These are phyloP conservation scores for Venustampulla echinocandica DNA, from an alignment of 495 filamentous ascomycete species.

Conservation along the genomic window DNA sequence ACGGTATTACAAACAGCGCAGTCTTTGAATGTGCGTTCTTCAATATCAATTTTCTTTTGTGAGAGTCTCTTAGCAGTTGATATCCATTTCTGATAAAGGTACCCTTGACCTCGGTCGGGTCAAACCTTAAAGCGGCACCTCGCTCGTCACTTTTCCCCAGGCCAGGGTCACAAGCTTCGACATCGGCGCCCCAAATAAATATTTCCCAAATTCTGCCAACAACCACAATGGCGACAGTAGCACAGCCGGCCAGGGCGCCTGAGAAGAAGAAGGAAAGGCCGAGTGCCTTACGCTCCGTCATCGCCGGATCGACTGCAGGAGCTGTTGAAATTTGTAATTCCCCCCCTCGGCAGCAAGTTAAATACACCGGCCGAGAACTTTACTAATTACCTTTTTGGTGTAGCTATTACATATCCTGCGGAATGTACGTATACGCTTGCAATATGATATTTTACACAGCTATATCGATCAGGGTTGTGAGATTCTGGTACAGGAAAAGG, in stretches of 20 bases:
- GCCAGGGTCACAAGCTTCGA: background rate
- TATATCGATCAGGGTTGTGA: background rate
- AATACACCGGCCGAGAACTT: background rate
- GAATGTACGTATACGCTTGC: constrained; percentile 55
- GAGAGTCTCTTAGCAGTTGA: too few species aligned
- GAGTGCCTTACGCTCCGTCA: constrained; percentile 72
- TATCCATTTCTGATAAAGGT: too few species aligned
- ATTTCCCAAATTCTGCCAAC: background rate
- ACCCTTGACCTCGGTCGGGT: too few species aligned
- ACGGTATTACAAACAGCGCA: too few species aligned
- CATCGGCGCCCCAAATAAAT: background rate
- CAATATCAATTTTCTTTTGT: too few species aligned
- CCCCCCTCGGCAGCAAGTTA: background rate
- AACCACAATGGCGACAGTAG: constrained; percentile 11
- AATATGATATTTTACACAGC: background rate
- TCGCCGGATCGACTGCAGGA: constrained; percentile 83
- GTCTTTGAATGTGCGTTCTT: too few species aligned
- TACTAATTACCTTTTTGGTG: background rate
- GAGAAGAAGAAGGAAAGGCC: constrained; percentile 46
- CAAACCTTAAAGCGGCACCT: constrained; percentile 7
- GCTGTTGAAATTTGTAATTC: constrained; percentile 82
- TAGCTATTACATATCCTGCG: constrained; percentile 94
- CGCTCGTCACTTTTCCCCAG: constrained; percentile 1
- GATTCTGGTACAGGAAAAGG: background rate
- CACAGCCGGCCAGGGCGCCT: constrained; percentile 4